Base-by-base conservation (phyloP, 371 early-diverging fungal genomes). In the Blyttiomyces sp. region DNA sequence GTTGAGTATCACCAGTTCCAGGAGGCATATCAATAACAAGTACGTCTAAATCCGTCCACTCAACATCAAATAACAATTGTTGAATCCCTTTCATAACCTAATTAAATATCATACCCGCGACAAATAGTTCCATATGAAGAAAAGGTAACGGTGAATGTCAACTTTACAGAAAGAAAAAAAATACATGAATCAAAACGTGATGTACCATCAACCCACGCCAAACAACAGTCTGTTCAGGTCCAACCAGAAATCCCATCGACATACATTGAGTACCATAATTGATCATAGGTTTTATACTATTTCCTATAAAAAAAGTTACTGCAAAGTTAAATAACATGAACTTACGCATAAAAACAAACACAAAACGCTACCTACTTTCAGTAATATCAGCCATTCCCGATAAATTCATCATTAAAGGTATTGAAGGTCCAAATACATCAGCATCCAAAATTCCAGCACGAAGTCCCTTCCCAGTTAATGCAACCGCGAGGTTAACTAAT, bases 21-120 rank as follows among this genome's bases (percentile, higher is more conserved):
- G 94, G 94, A 26, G 94, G 94, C 88, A 91, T 87, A 64, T 94
- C 94, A 62, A 94, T 87, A 17, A 94, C 88, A 11, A 94, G 66
- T 7, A 89, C 64, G 69, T 94, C 94, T 26, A 89, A 56, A 0
- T 76, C 77, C 77, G 43, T n/a, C 94, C 94, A 94, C 5, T 88
- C 86, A 23, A 91, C 91, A 66, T 91, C 86, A 63, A 91, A 86
- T 48, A 93, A 57, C 54, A 94, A 71, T 66, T 93, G 93, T 57
- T 94, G 90, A 19, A 94, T 72, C 2, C 90, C 92, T 69, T 94
- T 94, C 94, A 94, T 94, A 3, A 94, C 84, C 85, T 71, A 52
- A n/a, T n/a, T n/a, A 33, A 35, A 51, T 21, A 30, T 31, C 19
- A 36, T 4, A 45, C 32, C 34, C 24, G n/a, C n/a, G n/a, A n/a